Percentiles rank a stretch among this genome's conserved stretches.
Conservation (phyloP, 2,329 filamentous ascomycete genomes). For the Thelonectria blattea region DNA sequence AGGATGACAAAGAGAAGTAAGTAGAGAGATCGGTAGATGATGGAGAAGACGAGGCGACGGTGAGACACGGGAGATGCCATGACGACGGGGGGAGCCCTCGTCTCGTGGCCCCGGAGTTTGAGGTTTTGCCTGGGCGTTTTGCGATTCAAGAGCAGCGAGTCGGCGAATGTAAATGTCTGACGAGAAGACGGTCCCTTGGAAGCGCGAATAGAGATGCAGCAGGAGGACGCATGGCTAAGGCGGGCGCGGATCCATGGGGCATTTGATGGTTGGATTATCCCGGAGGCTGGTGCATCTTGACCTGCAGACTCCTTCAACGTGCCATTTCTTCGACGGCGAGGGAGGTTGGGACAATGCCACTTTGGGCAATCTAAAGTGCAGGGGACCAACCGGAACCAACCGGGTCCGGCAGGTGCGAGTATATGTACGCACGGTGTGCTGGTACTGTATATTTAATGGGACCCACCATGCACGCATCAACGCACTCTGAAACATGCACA, state of each 20-base stretch:
- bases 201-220: constrained; percentile 17
- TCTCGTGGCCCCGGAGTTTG: not conserved
- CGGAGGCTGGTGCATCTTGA: constrained; percentile 2
- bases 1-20: constrained; percentile 76
- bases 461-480: not conserved
- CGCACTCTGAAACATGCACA: not conserved
- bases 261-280: constrained; percentile 21
- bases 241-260: constrained; percentile 27
- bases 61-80: constrained; percentile 47
- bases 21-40: constrained; percentile 83
- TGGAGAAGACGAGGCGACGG: constrained; percentile 68
- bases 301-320: not conserved
- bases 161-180: not conserved
- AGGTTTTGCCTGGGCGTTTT: not conserved
- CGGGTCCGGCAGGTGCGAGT: not conserved
- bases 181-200: constrained; percentile 22
- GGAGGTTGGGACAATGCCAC: constrained; percentile 5
- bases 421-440: not conserved
- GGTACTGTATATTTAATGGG: not conserved
- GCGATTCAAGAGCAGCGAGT: constrained; percentile 10
- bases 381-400: not conserved
- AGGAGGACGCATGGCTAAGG: constrained; percentile 39
- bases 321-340: not conserved
- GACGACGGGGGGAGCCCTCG: constrained; percentile 7
- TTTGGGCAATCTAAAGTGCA: not conserved